A percentile compares a stretch with the other conserved stretches of the same genome.
phyloP scores from a whole-genome alignment of 805 yeast species.

The Candida oleophila region DNA sequence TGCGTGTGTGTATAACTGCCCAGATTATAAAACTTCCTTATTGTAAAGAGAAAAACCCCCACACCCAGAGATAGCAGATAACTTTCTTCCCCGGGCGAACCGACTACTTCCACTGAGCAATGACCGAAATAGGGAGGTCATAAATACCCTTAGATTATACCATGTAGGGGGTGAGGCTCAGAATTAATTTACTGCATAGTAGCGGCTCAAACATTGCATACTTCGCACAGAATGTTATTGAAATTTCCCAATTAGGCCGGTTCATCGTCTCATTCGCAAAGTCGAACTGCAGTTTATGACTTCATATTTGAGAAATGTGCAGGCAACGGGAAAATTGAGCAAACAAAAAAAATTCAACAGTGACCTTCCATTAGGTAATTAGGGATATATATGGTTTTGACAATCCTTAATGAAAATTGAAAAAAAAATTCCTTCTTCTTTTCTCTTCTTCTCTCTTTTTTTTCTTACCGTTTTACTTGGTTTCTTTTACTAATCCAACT shows the following conservation, averaged over 20 bases:
- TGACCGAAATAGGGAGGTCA: background rate
- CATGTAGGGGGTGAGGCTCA: background rate
- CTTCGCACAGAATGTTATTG: slow-evolving; percentile 1
- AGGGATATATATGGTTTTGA: background rate
- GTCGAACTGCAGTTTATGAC: slow-evolving; percentile 1
- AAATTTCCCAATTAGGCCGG: background rate
- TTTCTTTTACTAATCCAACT: too few species aligned
- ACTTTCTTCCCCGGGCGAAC: background rate
- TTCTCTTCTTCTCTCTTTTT: background rate
- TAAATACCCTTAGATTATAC: background rate
- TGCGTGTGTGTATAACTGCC: too few species aligned
- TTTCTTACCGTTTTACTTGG: background rate
- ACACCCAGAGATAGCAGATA: background rate
- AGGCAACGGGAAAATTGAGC: background rate
- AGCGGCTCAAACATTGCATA: background rate
- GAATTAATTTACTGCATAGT: too few species aligned
- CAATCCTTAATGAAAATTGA: background rate
- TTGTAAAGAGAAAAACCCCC: too few species aligned
- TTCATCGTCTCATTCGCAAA: slow-evolving; percentile 2
- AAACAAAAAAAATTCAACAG: background rate
- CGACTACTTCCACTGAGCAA: background rate
- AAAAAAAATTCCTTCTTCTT: background rate
- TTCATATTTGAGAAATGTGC: background rate
- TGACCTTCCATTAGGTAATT: background rate
- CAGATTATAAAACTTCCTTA: too few species aligned